Base-by-base conservation (phyloP, 2,329 filamentous ascomycete genomes). In the Aureobasidium vineae region DNA sequence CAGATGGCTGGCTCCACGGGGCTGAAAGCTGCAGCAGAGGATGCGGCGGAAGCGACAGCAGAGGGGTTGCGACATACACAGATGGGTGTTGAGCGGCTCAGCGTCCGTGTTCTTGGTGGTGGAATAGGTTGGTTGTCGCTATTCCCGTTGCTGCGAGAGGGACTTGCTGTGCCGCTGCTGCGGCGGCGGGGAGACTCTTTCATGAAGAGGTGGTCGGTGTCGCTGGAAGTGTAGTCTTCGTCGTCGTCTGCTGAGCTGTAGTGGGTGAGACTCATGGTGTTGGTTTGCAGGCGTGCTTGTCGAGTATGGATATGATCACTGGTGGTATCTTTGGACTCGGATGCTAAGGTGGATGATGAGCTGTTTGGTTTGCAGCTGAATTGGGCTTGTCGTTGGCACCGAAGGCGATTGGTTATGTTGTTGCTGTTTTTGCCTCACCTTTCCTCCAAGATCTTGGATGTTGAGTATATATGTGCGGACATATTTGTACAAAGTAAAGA, bases 191-290 rank as follows among this genome's bases (percentile, higher is more conserved):
- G 59, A n/a, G 59, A 52, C 5, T 36, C n/a, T 41, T 61, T 61
- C 59, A 63, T 63, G 45, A 52, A 63, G 33, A 63, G 33, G 36
- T 63, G 59, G 33, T 63, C 59, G n/a, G 16, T 63, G 59, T 52
- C 59, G 45, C 59, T 63, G 13, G 43, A 50, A 0, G 59, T 41
- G 45, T 63, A 63, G 26, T 63, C 59, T 31, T 63, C 59, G 33
- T 63, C 57, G 16, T 47, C 43, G 33, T 45, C 21, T 38, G 59
- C 10, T 4, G 57, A 38, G 43, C 59, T 63, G 41, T 50, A 52
- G 59, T 63, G 21, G 45, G 23, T 31, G 45, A 52, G 59, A 52
- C 45, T 63, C 59, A 63, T 63, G 31, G 43, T 52, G 33, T 13
- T 40, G 10, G 2, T 45, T 15, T n/a, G 23, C 7, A 4, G 19